These are phyloP conservation scores for Noccaea caerulescens DNA, from an alignment of 345 rosid genomes.

Conservation along the genomic window DNA sequence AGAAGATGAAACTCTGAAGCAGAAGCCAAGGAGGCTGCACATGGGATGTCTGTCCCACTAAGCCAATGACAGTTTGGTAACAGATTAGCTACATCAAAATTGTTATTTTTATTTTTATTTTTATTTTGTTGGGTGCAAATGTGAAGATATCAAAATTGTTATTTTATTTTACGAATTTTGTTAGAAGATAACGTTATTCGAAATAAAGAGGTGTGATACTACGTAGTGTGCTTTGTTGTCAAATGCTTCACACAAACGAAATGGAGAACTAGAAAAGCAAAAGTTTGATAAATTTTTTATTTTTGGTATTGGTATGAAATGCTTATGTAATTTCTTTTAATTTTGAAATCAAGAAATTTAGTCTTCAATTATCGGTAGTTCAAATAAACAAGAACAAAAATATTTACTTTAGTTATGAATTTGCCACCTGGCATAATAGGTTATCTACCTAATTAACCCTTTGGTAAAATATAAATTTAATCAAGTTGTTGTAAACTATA, in stretches of 20 bases:
- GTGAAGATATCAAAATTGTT: no score
- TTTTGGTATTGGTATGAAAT: neutral
- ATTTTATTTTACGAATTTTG: neutral
- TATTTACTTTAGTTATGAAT: no score
- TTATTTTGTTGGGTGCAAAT: neutral
- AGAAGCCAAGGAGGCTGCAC: slow-evolving; percentile 50
- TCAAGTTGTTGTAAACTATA: neutral
- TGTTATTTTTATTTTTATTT: neutral
- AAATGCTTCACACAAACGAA: slow-evolving; percentile 35
- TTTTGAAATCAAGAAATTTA: no score
- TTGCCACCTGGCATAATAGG: neutral
- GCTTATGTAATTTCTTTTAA: no score
- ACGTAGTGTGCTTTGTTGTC: slow-evolving; percentile 24
- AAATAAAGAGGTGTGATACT: slow-evolving; percentile 25
- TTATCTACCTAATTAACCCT: neutral
- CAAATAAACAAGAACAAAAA: no score
- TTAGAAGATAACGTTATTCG: slow-evolving; percentile 21
- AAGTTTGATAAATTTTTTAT: neutral
- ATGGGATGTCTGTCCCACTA: slow-evolving; percentile 46
- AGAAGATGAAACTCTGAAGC: slow-evolving; percentile 42
- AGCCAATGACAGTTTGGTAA: slow-evolving; percentile 49
- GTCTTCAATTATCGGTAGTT: no score
- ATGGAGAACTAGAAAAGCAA: slow-evolving; percentile 10
- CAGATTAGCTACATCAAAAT: slow-evolving; percentile 37
- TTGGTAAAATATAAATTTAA: neutral